phyloP scores from a whole-genome alignment of 1,139 yeast genomes.

The Diutina mesorugosa region DNA sequence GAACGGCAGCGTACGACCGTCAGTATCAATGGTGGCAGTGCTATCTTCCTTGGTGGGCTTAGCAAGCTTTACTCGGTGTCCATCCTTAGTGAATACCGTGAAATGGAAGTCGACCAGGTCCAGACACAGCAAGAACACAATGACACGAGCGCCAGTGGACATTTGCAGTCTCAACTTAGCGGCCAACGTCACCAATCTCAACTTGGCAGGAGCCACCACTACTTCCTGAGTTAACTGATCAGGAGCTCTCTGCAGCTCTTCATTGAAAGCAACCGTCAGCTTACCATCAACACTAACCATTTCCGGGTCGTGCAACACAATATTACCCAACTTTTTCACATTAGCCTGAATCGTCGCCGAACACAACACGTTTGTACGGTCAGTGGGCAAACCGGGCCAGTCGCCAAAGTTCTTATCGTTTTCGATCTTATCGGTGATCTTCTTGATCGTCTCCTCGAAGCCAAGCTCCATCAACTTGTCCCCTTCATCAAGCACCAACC shows the following conservation, averaged over 20 bases:
- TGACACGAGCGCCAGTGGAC: constrained; percentile 34
- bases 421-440: constrained; percentile 52
- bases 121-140: constrained; percentile 86
- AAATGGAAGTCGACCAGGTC: constrained; percentile 93
- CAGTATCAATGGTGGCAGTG: constrained; percentile 7
- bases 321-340: constrained; percentile 69
- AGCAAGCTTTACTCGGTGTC: constrained; percentile 12
- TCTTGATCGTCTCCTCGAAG: constrained; percentile 81
- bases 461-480: constrained; percentile 91
- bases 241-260: constrained; percentile 44
- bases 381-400: constrained; percentile 50
- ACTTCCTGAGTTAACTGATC: constrained; percentile 77
- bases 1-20: constrained; percentile 20
- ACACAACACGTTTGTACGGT: constrained; percentile 71
- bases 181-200: constrained; percentile 71
- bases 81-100: constrained; percentile 51
- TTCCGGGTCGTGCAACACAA: constrained; percentile 59
- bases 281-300: constrained; percentile 37
- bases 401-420: constrained; percentile 20
- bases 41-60: not conserved
- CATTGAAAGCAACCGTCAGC: constrained; percentile 13
- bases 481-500: constrained; percentile 88
- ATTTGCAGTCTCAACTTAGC: constrained; percentile 37
- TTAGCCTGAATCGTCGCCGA: constrained; percentile 86
- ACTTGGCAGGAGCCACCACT: constrained; percentile 79